Conservation (phyloP, 345 rosid genomes). For the Adansonia digitata region DNA sequence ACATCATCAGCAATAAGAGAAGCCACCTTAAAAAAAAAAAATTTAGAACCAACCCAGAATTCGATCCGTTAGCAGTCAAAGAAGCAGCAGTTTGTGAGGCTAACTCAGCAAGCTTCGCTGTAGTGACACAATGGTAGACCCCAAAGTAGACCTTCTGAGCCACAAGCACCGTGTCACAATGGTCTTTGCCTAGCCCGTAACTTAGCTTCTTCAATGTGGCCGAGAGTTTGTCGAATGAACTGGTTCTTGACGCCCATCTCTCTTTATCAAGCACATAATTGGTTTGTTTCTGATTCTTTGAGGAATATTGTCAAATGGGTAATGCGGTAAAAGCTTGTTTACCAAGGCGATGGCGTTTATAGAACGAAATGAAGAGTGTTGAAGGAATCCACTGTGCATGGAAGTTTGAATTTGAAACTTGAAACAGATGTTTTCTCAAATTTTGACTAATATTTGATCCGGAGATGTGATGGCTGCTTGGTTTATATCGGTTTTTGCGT, state of each 20-base stretch:
- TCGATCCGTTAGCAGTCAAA: no score
- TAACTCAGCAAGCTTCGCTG: conserved; percentile 59
- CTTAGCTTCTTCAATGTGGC: conserved; percentile 65
- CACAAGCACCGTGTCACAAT: conserved; percentile 61
- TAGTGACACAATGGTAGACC: conserved; percentile 59
- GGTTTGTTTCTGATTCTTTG: neutral
- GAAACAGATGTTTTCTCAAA: neutral
- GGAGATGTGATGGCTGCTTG: no score
- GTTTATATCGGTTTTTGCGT: no score
- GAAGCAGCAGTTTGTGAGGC: no score
- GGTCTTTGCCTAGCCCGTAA: conserved; percentile 55
- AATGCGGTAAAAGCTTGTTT: neutral
- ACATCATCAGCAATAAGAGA: conserved; percentile 69
- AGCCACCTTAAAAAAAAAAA: no score
- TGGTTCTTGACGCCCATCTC: conserved; percentile 57
- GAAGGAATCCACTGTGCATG: conserved; percentile 1
- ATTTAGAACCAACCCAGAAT: no score
- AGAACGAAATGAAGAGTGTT: neutral
- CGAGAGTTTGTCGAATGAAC: conserved; percentile 63
- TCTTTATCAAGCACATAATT: conserved; percentile 57
- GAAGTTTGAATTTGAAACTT: conserved; percentile 12
- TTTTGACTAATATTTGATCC: neutral
- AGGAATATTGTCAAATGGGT: neutral
- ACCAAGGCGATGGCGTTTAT: neutral
- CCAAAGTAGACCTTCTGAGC: conserved; percentile 66